These are phyloP conservation scores for Byssothecium circinans DNA, from an alignment of 2,329 filamentous ascomycete species.

Conservation along the genomic window DNA sequence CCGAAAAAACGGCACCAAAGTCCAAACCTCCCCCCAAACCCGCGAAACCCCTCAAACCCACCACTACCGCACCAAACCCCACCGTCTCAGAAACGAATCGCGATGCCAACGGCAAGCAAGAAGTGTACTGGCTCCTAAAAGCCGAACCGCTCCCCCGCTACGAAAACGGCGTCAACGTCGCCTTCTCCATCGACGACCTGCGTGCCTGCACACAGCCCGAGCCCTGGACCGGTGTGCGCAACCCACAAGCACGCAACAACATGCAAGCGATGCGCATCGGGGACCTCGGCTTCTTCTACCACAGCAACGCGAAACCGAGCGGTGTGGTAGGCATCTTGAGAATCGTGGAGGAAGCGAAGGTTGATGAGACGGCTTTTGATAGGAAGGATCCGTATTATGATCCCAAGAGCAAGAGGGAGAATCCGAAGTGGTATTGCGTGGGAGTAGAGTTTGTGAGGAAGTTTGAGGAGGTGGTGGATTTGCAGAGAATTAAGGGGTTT, in stretches of 20 bases:
- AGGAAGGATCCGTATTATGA: slow-evolving; percentile 80
- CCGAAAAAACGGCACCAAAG: slow-evolving; percentile 12
- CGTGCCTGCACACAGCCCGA: slow-evolving; percentile 72
- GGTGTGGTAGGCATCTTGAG: slow-evolving; percentile 88
- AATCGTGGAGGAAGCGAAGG: slow-evolving; percentile 79
- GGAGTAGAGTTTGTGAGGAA: slow-evolving; percentile 86
- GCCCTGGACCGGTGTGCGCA: slow-evolving; percentile 75
- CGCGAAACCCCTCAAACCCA: background rate
- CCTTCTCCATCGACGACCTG: slow-evolving; percentile 92
- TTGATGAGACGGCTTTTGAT: slow-evolving; percentile 77
- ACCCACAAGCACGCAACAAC: slow-evolving; percentile 74
- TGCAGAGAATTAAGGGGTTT: slow-evolving; percentile 71
- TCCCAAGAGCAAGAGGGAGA: slow-evolving; percentile 66
- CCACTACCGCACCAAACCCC: slow-evolving; percentile 11
- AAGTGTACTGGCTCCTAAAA: slow-evolving; percentile 54
- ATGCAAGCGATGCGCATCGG: slow-evolving; percentile 88
- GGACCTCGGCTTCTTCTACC: slow-evolving; percentile 95
- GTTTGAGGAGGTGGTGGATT: slow-evolving; percentile 69
- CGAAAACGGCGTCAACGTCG: slow-evolving; percentile 85
- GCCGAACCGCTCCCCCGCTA: slow-evolving; percentile 78
- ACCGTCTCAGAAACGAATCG: slow-evolving; percentile 28
- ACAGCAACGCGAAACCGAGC: slow-evolving; percentile 87
- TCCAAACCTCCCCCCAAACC: slow-evolving; percentile 8
- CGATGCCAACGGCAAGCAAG: slow-evolving; percentile 28
- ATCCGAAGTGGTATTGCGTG: slow-evolving; percentile 84